A percentile compares a stretch with the other conserved stretches of the same genome.
phyloP scores from a whole-genome alignment of 192 early-diverging fungal genomes.

The Podila epicladia region DNA sequence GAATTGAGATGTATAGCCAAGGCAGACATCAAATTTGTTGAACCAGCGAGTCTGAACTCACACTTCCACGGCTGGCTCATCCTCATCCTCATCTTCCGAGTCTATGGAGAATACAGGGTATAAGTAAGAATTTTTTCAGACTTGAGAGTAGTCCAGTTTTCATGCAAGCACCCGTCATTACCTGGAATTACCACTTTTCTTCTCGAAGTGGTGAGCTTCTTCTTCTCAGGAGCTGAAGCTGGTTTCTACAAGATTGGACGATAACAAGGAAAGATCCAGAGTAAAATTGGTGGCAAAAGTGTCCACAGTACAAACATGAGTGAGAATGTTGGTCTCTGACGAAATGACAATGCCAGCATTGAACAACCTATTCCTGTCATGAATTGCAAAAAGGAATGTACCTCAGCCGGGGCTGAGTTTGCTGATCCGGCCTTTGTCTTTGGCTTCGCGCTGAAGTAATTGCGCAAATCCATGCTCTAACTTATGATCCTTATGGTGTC shows the following conservation, averaged over 20 bases:
- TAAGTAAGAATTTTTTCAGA: neutral
- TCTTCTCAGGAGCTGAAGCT: conserved; percentile 28
- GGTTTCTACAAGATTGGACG: conserved; percentile 1
- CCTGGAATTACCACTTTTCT: conserved; percentile 37
- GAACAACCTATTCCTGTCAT: no score
- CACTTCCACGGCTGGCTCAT: conserved; percentile 24
- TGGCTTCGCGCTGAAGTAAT: conserved; percentile 28
- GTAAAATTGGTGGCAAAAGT: conserved; percentile 47
- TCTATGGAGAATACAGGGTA: conserved; percentile 6
- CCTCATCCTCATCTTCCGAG: conserved; percentile 40
- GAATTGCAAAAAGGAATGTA: neutral
- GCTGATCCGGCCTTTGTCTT: conserved; percentile 19
- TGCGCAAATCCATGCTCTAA: conserved; percentile 37
- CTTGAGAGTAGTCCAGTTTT: neutral
- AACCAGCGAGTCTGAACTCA: conserved; percentile 6
- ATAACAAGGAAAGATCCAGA: neutral
- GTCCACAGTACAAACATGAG: conserved; percentile 1
- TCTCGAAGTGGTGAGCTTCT: conserved; percentile 3
- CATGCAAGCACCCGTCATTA: neutral
- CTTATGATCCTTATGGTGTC: neutral
- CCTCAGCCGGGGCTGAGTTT: neutral
- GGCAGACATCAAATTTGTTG: neutral
- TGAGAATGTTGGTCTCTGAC: neutral
- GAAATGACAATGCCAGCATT: neutral
- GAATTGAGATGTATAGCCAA: neutral